phyloP scores from a whole-genome alignment of 148 eudicot genomes.

The Rhododendron griersonianum region DNA sequence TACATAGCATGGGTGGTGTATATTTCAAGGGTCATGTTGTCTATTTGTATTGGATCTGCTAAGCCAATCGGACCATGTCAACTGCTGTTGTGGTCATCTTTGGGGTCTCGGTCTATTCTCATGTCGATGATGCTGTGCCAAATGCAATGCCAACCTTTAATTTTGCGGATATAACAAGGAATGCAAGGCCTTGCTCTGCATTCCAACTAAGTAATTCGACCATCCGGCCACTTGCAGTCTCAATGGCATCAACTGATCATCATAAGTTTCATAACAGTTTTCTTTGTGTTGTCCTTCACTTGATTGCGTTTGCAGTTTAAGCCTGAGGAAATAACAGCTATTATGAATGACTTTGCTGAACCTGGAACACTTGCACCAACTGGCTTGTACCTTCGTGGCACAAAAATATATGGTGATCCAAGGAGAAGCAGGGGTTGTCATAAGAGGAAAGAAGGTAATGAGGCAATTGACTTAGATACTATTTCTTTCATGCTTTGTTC shows the following conservation, averaged over 20 bases:
- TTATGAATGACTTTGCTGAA: slow-evolving; percentile 44
- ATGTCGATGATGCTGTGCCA: too few species aligned
- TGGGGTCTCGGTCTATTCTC: too few species aligned
- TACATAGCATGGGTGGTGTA: too few species aligned
- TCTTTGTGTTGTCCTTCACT: background rate
- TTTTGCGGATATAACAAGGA: background rate
- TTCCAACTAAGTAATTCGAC: background rate
- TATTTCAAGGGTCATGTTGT: too few species aligned
- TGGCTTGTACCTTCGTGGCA: slow-evolving; percentile 51
- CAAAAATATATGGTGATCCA: slow-evolving; percentile 71
- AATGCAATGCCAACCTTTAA: too few species aligned
- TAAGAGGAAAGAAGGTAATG: slow-evolving; percentile 56
- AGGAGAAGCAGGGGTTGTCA: slow-evolving; percentile 56
- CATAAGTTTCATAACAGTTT: background rate
- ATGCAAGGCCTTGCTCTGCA: background rate
- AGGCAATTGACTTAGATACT: background rate
- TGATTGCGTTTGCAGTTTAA: slow-evolving; percentile 28
- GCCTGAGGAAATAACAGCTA: slow-evolving; percentile 30
- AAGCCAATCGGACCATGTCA: too few species aligned
- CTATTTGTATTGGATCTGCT: too few species aligned
- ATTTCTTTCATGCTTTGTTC: background rate
- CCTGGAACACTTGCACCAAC: slow-evolving; percentile 70
- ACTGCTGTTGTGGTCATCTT: too few species aligned
- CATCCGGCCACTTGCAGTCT: background rate
- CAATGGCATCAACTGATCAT: too few species aligned